These are phyloP conservation scores for Lepidium campestre DNA, from an alignment of 441 rosid genomes.

Conservation along the genomic window DNA sequence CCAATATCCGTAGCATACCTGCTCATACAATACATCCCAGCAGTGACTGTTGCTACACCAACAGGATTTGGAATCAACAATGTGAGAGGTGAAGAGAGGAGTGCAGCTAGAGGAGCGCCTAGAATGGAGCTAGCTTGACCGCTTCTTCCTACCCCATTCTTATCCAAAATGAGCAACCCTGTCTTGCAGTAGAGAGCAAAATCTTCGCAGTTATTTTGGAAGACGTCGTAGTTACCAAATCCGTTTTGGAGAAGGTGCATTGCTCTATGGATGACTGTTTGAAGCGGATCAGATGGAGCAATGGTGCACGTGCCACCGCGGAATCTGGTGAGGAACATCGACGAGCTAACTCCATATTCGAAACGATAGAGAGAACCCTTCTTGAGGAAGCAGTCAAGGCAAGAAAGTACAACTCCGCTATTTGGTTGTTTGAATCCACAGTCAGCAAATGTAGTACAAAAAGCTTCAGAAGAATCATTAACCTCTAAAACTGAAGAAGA, in stretches of 20 bases:
- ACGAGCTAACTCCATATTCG: conserved; percentile 65
- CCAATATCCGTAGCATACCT: conserved; percentile 95
- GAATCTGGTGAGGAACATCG: conserved; percentile 66
- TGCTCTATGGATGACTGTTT: conserved; percentile 66
- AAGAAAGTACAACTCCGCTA: conserved; percentile 82
- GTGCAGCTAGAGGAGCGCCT: conserved; percentile 90
- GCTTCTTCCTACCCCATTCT: conserved; percentile 72
- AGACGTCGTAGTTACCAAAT: conserved; percentile 77
- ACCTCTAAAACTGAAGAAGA: conserved; percentile 35
- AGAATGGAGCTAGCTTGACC: conserved; percentile 85
- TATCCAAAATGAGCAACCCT: conserved; percentile 72
- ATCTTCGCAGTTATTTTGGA: conserved; percentile 90
- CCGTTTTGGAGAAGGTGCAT: conserved; percentile 97
- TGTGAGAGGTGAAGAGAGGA: conserved; percentile 77
- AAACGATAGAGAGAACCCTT: conserved; percentile 76
- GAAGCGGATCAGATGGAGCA: conserved; percentile 55
- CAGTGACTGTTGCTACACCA: conserved; percentile 90
- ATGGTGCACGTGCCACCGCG: conserved; percentile 98
- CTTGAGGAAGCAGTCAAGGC: conserved; percentile 86
- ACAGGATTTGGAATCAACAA: conserved; percentile 90
- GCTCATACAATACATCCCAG: conserved; percentile 94
- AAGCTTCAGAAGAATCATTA: conserved; percentile 24
- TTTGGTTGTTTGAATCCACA: conserved; percentile 81
- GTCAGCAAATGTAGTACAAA: conserved; percentile 70
- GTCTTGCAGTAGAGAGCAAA: conserved; percentile 90